Evolutionary conservation across 2,329 filamentous ascomycete genomes (phyloP), one percentile per base, ranked within the genome.

Genomic region (Trichoderma sp.): DNA sequence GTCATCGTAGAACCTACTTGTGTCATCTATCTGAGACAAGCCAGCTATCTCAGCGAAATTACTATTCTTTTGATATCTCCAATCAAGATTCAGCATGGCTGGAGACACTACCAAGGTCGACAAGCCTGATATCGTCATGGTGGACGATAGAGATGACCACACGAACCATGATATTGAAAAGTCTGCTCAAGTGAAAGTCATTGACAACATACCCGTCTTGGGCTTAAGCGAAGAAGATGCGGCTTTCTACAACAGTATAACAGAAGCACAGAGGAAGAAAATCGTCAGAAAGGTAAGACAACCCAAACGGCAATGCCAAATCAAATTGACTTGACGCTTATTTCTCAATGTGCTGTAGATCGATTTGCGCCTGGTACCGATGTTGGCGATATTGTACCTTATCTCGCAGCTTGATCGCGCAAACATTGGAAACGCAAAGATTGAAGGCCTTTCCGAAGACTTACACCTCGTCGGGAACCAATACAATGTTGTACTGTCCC

Each of bases 371-470:
- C 36, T 69, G 5, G 39, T 69, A 14, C 66, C 66, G 7, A 60
- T 69, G 66, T 14, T 69, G 14, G 66, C 56, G 6, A 61, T 69
- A 51, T 56, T 69, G 6, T 69, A 69, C 30, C 56, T 69, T 3
- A 47, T 69, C 14, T 69, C 66, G 12, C 57, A 60, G 14, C 66
- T 69, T 28, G 66, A 69, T 30, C 53, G 66, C 18, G 66, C 56
- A 60, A 69, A 69, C 21, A 61, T 69, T 7, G 66, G 66, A n/a
- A 77, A 77, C 30, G 76, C 76, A 21, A 75, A 75, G 9, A 68
- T 77, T 36, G 76, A 75, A 62, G 74, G 74, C 14, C 74, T 77
- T 56, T 56, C 72, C 5, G 62, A 71, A n/a, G 76, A 77, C 21
- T 63, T 77, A 3, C 72, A 72, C 3, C 70, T 77, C 14, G 73